Base-by-base conservation (phyloP, 441 rosid species). In the Eruca vesicaria region DNA sequence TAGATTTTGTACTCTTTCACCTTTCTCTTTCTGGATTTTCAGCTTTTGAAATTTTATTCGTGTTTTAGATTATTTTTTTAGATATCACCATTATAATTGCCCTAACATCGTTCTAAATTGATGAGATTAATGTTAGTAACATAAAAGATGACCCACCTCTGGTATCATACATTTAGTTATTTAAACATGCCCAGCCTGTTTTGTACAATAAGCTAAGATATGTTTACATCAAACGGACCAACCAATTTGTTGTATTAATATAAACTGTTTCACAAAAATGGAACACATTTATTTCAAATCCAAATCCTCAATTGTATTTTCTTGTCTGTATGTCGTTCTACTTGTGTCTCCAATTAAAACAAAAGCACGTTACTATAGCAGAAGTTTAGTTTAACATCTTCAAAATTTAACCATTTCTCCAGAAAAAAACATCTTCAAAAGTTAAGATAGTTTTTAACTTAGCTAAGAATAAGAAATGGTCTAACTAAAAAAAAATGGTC, bases 171-270 rank as follows among this genome's bases (percentile, higher is more conserved):
- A 64, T 77, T 63, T 77, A 53, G 63, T 57, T 77, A 63, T 45
- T 50, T 76, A 77, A 77, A 77, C 80, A 77, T 71, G 76, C 72
- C 76, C 80, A 77, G 72, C 76, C 80, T 77, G 80, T 71, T 77
- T 71, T 77, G 76, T 77, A 71, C 68, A 77, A 65, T 77, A 77
- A 71, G 76, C 76, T 57, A 45, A 77, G 71, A 77, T 71, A 65
- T 77, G 80, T 77, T 29, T 77, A 77, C 80, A 77, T 71, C 80
- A 71, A 71, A 18, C 12, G 60, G 29, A 77, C 75, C 79, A 23
- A 56, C 71, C 80, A 58, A 26, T 33, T 64, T 65, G 19, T 77
- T 65, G 71, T 77, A 71, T 64, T 77, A 63, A 77, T 57, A 70
- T 70, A 43, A 76, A 21, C 14, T 71, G 76, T 77, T 71, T 77